Conservation (phyloP, 331 rosid genomes). For the Spiraea crenata region DNA sequence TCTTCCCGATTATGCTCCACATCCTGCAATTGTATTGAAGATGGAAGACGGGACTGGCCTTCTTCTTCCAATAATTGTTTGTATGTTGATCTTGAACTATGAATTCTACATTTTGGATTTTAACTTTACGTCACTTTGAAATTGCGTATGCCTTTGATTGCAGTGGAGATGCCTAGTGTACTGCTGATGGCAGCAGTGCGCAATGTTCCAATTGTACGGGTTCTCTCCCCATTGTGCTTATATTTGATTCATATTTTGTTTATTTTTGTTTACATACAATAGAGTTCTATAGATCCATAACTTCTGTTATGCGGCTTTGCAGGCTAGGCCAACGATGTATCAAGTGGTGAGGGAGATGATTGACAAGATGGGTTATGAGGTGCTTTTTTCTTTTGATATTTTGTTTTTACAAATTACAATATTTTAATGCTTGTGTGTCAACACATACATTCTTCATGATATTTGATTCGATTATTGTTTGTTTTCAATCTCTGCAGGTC, state of each 20-base stretch:
- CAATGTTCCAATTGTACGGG: constrained; percentile 85
- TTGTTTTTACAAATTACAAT: constrained; percentile 9
- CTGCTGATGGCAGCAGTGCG: constrained; percentile 91
- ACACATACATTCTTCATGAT: constrained; percentile 5
- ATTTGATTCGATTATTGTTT: constrained; percentile 11
- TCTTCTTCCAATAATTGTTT: constrained; percentile 98
- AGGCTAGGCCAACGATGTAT: constrained; percentile 99
- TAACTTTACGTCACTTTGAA: constrained; percentile 17
- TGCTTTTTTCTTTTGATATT: constrained; percentile 34
- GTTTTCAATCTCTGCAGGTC: constrained; percentile 52
- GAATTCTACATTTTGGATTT: constrained; percentile 12
- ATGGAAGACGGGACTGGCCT: constrained; percentile 97
- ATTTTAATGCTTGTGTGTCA: constrained; percentile 19
- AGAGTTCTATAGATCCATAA: constrained; percentile 11
- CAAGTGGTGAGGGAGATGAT: constrained; percentile 93
- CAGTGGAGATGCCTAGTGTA: constrained; percentile 98
- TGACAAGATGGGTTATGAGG: constrained; percentile 94
- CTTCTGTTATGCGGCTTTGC: constrained; percentile 28
- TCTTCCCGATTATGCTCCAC: constrained; percentile 97
- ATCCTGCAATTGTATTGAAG: constrained; percentile 96
- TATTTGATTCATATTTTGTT: background rate
- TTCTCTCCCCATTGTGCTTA: background rate
- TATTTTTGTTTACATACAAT: constrained; percentile 11
- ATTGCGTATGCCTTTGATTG: constrained; percentile 34
- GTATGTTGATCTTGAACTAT: constrained; percentile 48